Evolutionary conservation across 2,329 filamentous ascomycete species (phyloP).

Genomic region (Didymella segeticola): DNA sequence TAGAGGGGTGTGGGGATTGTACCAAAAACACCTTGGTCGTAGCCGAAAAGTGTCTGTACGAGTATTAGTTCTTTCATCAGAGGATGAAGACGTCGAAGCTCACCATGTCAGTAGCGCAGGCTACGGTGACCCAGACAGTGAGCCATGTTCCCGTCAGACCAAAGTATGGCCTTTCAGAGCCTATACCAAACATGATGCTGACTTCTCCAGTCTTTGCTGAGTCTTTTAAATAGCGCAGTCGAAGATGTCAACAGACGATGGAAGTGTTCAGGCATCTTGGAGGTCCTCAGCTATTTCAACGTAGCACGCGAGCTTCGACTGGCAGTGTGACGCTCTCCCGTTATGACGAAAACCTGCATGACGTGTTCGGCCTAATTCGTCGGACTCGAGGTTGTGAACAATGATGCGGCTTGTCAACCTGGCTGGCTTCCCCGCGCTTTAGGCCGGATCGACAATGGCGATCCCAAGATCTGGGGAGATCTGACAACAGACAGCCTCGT

Average conservation of each 20-base stretch:
- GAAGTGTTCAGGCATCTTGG: too few relatives aligned
- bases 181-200: constrained; percentile 19
- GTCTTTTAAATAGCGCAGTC: not conserved
- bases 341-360: constrained; percentile 18
- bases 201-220: not conserved
- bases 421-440: constrained; percentile 13
- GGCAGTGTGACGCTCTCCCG: not conserved
- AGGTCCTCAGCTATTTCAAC: constrained; percentile 1
- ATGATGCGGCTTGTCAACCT: constrained; percentile 6
- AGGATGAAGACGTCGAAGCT: not conserved
- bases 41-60: constrained; percentile 41
- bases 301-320: not conserved
- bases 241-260: too few relatives aligned
- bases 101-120: constrained; percentile 32
- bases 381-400: constrained; percentile 1
- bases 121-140: constrained; percentile 62
- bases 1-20: not conserved
- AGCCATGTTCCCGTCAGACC: constrained; percentile 62
- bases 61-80: constrained; percentile 22
- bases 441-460: constrained; percentile 6
- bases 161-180: constrained; percentile 55
- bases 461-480: constrained; percentile 7
- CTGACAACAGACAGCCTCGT: not conserved
- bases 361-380: constrained; percentile 9
- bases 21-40: constrained; percentile 62